phyloP scores from a whole-genome alignment of 2,329 filamentous ascomycete genomes.

The Colletotrichum lindemuthianum region DNA sequence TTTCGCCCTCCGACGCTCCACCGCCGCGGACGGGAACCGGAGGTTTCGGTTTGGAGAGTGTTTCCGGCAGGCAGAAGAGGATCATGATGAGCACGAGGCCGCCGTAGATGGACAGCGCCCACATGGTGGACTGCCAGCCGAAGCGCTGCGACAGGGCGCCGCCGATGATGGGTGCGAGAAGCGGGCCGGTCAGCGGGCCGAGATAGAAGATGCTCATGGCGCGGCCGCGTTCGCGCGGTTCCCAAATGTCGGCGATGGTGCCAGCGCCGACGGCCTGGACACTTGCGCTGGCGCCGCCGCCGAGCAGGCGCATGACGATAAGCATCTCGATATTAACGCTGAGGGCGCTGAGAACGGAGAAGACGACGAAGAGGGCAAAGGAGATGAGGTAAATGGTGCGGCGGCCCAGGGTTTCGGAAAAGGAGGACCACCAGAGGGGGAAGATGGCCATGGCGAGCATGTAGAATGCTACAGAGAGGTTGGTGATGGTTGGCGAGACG shows the following conservation, averaged over 20 bases:
- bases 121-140: slow-evolving; percentile 81
- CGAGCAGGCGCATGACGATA: slow-evolving; percentile 77
- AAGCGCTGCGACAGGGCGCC: slow-evolving; percentile 75
- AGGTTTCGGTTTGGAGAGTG: slow-evolving; percentile 55
- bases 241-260: slow-evolving; percentile 85
- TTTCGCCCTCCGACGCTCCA: slow-evolving; percentile 12
- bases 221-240: slow-evolving; percentile 73
- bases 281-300: slow-evolving; percentile 80
- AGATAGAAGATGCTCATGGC: slow-evolving; percentile 90
- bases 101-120: slow-evolving; percentile 80
- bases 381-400: slow-evolving; percentile 82
- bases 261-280: slow-evolving; percentile 87
- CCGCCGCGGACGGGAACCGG: slow-evolving; percentile 12
- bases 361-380: slow-evolving; percentile 77
- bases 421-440: slow-evolving; percentile 87
- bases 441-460: slow-evolving; percentile 88
- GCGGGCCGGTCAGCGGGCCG: slow-evolving; percentile 78
- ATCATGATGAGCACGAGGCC: slow-evolving; percentile 65
- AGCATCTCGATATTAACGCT: slow-evolving; percentile 79
- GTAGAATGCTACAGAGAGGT: slow-evolving; percentile 81
- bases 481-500: slow-evolving; percentile 72
- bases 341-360: slow-evolving; percentile 75
- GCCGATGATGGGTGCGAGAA: slow-evolving; percentile 78
- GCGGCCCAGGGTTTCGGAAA: slow-evolving; percentile 78
- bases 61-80: slow-evolving; percentile 73